Evolutionary conservation across 1,284 basidiomycete species (phyloP), one percentile per base, ranked within the genome.

Genomic region (Inonotus obliquus): DNA sequence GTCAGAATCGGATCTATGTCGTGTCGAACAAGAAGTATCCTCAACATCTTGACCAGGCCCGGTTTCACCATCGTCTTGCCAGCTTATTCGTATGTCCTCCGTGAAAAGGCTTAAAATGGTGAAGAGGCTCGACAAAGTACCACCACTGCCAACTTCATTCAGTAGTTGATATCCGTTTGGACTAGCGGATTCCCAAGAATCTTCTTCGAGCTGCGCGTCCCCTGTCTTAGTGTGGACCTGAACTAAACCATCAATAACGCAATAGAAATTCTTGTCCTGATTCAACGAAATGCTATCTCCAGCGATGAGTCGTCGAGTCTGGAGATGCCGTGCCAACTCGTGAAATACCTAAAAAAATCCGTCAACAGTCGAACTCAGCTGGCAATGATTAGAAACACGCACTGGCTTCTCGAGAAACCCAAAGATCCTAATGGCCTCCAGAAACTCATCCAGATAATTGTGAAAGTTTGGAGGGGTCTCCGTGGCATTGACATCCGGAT

Each of bases 81-180:
- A 96, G 63, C 92, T 90, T 67, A 98, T 85, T 74, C 95, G 91
- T 69, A 99, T 89, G 70, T 98, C 92, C 74, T 99, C 96, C 1
- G 97, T 99, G 75, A 99, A 99, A 53, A 99, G 80, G 62, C 79
- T 92, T 57, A 99, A 82, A 70, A 99, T 99, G 13, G 94, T 98
- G 75, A 99, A 98, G 44, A 98, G 80, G 69, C 94, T 96, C 44
- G 94, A 96, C 14, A 98, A 79, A 0, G 95, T 99, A 10, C 96
- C 94, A 4, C 95, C 95, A n/a, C 88, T 91, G 44, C 91, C 88
- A 32, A 98, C 96, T 76, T 96, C 93, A 69, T 97, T 98, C 51
- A 98, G 81, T 4, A 98, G 78, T 70, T 96, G 93, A 73, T 94
- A 97, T 5, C 94, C 95, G 66, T 96, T 95, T 81, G 92, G 90